Evolutionary conservation across 2,329 filamentous ascomycete genomes (phyloP).

Genomic region (Neonectria magnoliae): DNA sequence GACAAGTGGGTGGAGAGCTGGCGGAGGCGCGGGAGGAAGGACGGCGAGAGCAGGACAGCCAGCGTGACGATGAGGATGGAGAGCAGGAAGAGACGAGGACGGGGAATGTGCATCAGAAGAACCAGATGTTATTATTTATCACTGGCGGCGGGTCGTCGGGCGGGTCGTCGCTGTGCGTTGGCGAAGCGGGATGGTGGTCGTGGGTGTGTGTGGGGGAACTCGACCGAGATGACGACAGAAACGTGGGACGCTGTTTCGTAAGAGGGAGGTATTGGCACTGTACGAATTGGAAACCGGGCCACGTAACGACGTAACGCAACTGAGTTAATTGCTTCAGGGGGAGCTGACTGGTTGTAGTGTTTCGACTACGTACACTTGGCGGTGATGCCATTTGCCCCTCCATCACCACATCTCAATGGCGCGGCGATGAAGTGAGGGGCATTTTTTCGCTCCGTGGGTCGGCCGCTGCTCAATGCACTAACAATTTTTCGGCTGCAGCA

Average conservation of each 20-base stretch:
- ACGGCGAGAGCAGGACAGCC: conserved; percentile 42
- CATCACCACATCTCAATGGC: conserved; percentile 7
- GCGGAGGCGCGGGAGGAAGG: conserved; percentile 42
- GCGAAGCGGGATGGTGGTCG: neutral
- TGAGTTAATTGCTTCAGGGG: neutral
- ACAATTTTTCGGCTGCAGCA: conserved; percentile 17
- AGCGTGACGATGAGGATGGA: conserved; percentile 39
- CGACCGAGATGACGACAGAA: conserved; percentile 5
- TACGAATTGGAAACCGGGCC: neutral
- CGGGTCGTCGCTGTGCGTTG: conserved; percentile 22
- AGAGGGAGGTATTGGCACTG: neutral
- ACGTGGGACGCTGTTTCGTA: conserved; percentile 16
- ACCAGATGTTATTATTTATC: no score
- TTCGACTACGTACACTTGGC: no score
- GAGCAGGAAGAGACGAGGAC: conserved; percentile 21
- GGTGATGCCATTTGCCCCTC: conserved; percentile 22
- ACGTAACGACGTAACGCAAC: conserved; percentile 1
- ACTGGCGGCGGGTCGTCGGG: conserved; percentile 23
- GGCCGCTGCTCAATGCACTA: conserved; percentile 1
- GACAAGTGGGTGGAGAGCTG: conserved; percentile 39
- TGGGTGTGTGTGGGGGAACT: conserved; percentile 9
- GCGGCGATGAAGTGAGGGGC: conserved; percentile 23
- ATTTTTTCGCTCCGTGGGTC: neutral
- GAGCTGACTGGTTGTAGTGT: neutral
- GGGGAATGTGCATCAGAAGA: conserved; percentile 19